Evolutionary conservation across 768 basidiomycete species (phyloP).

Genomic region (Tulasnella sp.): DNA sequence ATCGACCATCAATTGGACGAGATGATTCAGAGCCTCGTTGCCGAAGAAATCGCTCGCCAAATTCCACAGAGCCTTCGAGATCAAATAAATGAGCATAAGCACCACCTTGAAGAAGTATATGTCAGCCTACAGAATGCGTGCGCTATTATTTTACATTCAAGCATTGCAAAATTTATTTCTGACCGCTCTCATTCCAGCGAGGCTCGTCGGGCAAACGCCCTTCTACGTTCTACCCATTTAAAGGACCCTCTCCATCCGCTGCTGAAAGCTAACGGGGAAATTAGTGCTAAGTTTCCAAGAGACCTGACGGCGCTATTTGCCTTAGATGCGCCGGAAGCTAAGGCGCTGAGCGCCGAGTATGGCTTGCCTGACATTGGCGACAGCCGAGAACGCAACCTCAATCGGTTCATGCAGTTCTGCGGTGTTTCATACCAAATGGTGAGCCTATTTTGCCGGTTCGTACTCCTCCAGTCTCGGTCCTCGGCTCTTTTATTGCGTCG

Average conservation of each 20-base stretch:
- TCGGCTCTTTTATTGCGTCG: not conserved
- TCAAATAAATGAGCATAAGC: slow-evolving; percentile 47
- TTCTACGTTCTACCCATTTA: slow-evolving; percentile 44
- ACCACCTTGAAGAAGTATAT: slow-evolving; percentile 48
- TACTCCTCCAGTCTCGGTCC: not conserved
- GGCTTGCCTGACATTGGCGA: slow-evolving; percentile 40
- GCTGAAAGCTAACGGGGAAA: slow-evolving; percentile 47
- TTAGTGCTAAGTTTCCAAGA: slow-evolving; percentile 52
- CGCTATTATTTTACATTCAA: slow-evolving; percentile 34
- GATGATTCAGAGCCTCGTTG: slow-evolving; percentile 38
- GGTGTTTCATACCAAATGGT: slow-evolving; percentile 60
- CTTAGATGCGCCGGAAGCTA: slow-evolving; percentile 47
- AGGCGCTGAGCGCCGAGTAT: slow-evolving; percentile 40
- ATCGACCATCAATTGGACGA: slow-evolving; percentile 23
- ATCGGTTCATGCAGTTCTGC: slow-evolving; percentile 54
- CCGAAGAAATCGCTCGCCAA: slow-evolving; percentile 46
- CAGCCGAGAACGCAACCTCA: slow-evolving; percentile 50
- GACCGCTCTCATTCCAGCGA: slow-evolving; percentile 44
- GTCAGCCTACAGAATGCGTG: slow-evolving; percentile 56
- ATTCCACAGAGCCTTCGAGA: slow-evolving; percentile 51
- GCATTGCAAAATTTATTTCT: not conserved
- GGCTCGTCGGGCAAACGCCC: slow-evolving; percentile 53
- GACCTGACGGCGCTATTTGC: slow-evolving; percentile 51
- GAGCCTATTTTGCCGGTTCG: slow-evolving; percentile 30
- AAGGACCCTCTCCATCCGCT: slow-evolving; percentile 48